Evolutionary conservation across 768 basidiomycete genomes (phyloP).

Genomic region (Serendipita sp.): DNA sequence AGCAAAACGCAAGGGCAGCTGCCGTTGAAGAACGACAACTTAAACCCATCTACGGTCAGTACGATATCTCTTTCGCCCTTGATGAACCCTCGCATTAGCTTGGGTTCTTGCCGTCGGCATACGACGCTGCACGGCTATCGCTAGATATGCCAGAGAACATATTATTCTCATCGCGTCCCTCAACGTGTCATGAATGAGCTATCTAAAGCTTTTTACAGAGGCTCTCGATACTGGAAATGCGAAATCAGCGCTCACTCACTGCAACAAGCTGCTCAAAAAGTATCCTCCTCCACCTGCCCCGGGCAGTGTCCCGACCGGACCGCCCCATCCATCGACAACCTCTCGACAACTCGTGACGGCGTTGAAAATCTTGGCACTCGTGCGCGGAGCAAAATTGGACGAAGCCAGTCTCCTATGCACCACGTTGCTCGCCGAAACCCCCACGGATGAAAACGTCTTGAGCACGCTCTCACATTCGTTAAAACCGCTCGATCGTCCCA

Average conservation of each 20-base stretch:
- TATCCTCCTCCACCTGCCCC: constrained; percentile 59
- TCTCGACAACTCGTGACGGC: constrained; percentile 30
- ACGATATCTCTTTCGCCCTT: not conserved
- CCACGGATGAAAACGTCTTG: constrained; percentile 56
- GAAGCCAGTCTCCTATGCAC: constrained; percentile 67
- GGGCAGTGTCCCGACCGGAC: constrained; percentile 27
- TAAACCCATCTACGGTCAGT: constrained; percentile 68
- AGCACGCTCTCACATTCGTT: constrained; percentile 75
- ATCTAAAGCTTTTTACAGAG: constrained; percentile 31
- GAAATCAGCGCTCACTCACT: constrained; percentile 70
- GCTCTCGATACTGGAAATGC: constrained; percentile 74
- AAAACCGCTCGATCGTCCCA: constrained; percentile 56
- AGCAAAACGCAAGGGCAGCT: not conserved
- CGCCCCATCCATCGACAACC: not conserved
- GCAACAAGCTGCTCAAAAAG: constrained; percentile 81
- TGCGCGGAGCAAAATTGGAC: constrained; percentile 73
- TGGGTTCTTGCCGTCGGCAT: not conserved
- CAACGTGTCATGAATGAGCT: not conserved
- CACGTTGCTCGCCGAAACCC: constrained; percentile 58
- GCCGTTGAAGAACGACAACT: constrained; percentile 50
- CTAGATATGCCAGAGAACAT: not conserved
- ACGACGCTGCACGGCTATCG: not conserved
- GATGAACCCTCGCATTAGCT: not conserved
- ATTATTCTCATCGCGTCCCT: not conserved
- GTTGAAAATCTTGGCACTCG: constrained; percentile 69